Evolutionary conservation across 768 basidiomycete species (phyloP), one percentile per base, ranked within the genome.

Genomic region (Glaciozyma martinii): DNA sequence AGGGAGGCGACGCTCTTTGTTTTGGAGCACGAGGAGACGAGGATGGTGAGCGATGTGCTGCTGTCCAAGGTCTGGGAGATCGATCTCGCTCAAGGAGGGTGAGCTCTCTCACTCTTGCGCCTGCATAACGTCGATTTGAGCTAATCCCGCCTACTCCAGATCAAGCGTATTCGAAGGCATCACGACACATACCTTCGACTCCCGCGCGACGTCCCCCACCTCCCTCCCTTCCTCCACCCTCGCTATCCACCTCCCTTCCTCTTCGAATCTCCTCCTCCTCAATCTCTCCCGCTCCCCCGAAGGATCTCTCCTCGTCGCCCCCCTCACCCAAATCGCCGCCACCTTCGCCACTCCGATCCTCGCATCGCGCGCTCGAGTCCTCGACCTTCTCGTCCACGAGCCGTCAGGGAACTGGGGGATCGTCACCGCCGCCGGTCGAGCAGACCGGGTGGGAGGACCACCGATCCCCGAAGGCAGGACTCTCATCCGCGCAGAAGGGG

Each of bases 361-460:
- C 25, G 82, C 84, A 2, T 87, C 86, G 5, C 83, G 91, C 25
- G 76, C 77, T 10, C 77, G 79, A 19, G 79, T 89, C 19, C 80
- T 80, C 74, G 92, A 95, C 75, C 78, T 91, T 15, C 76, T 94
- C 7, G 76, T 86, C 21, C 76, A 89, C 56, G 83, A 81, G 56
- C 80, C 84, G 4, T 79, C 82, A 55, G 80, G 84, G 18, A 10
- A 8, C 18, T 46, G 3, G 8, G 42, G 37, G 3, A 15, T 62
- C 21, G 21, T 62, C 30, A 43, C 56, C 12, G 30, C 27, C 46
- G 46, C 33, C 8, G 44, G 47, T 8, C 18, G 23, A 13, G n/a
- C 33, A n/a, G 37, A 40, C 21, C n/a, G 37, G 12, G 7, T 32
- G n/a, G 37, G 23, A 10, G 5, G 23, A 23, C 49, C 56, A 3